Evolutionary conservation across 73 alveolate genomes (phyloP), one percentile per base, ranked within the genome.

Genomic region (Tetrahymena malaccensis): DNA sequence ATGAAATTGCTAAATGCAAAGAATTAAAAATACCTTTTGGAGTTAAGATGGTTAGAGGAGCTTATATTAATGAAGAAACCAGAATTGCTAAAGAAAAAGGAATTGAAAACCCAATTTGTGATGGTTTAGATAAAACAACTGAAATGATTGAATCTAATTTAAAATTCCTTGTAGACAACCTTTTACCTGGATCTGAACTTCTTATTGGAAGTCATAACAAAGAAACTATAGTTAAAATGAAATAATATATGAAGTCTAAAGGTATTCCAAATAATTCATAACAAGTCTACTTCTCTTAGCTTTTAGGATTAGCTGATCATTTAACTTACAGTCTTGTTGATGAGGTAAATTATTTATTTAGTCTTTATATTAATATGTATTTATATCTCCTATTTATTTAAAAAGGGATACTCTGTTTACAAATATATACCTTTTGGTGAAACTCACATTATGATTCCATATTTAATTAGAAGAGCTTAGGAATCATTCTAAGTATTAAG

Each of bases 1-100:
- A 89, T 85, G 97, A 95, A 95, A 31, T 95, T 43, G 93, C 93
- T 16, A 95, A 95, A 89, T 94, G 95, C 34, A 43, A 95, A 12
- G 85, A 50, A 43, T 95, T 95, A 35, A 57, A 57, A 31, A 50
- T 89, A 6, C 94, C 94, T 34, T 34, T 85, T 11, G 95, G 85
- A 16, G 85, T 56, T 4, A 95, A 95, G 94, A 95, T 95, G 97
- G 97, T 95, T 19, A 95, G 97, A 95, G 97, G 97, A 19, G 97
- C 97, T 0, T 95, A 95, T 35, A 89, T 95, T 34, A 55, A 50
- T 35, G 97, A 95, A 35, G 97, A 95, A 38, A 43, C 95, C 27
- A 95, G 93, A 89, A 84, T 95, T 43, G 95, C 97, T 22, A 93
- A 34, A 34, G 95, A 95, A 55, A 40, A 95, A 25, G 44, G 55